A percentile compares a stretch with the other conserved stretches of the same genome.
Evolutionary conservation across 306 rosid species (phyloP).

Genomic region (Psophocarpus tetragonolobus): DNA sequence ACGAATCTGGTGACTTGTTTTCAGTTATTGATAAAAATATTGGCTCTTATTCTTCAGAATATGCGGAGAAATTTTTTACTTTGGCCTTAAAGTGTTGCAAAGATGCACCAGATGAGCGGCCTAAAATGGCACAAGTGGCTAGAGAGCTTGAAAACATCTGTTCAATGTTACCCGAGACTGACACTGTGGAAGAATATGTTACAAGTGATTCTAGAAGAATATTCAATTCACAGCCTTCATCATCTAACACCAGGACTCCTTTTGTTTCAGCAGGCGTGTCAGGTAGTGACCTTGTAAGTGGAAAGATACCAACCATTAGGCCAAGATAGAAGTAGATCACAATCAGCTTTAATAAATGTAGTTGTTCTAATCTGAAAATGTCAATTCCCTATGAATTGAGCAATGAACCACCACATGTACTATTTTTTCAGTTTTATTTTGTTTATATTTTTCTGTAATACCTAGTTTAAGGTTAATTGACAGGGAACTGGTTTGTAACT

Average conservation of each 20-base stretch:
- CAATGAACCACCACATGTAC: not conserved
- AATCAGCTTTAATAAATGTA: not conserved
- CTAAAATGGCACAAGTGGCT: conserved; percentile 80
- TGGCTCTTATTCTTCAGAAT: not conserved
- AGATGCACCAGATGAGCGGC: conserved; percentile 74
- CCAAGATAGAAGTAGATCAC: not conserved
- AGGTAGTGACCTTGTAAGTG: not conserved
- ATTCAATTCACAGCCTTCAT: not conserved
- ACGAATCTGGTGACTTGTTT: not conserved
- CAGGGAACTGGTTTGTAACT: not conserved
- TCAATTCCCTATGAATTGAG: not conserved
- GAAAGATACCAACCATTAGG: not conserved
- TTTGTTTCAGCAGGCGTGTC: not conserved
- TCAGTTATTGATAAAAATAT: not conserved
- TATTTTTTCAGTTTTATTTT: not conserved
- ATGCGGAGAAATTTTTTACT: not conserved
- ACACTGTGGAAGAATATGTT: not conserved
- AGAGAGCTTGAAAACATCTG: conserved; percentile 73
- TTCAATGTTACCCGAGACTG: conserved; percentile 47
- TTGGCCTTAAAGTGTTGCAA: conserved; percentile 63
- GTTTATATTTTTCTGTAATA: not conserved
- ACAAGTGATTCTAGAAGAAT: not conserved
- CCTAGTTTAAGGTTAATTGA: not conserved
- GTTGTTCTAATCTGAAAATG: not conserved
- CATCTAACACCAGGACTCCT: not conserved